These are phyloP conservation scores for Whalleya microplaca DNA, from an alignment of 2,329 filamentous ascomycete species.

Conservation along the genomic window DNA sequence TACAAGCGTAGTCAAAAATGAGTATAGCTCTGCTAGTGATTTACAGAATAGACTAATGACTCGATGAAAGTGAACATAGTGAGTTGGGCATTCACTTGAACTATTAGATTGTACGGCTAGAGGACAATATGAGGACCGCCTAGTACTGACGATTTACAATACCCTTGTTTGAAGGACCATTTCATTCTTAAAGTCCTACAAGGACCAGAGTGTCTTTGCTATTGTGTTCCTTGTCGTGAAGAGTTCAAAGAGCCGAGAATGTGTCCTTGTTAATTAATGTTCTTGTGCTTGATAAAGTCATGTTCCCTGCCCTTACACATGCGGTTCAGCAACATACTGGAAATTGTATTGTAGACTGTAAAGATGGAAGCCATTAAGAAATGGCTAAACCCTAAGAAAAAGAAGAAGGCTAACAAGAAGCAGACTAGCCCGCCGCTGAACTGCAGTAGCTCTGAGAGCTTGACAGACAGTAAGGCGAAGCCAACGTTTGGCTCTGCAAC, in stretches of 20 bases:
- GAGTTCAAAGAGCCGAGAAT: not conserved
- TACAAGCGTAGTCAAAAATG: not conserved
- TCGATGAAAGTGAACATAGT: not conserved
- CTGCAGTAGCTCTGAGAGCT: slow-evolving; percentile 1
- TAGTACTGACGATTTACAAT: not conserved
- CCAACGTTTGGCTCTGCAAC: not conserved
- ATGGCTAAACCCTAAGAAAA: slow-evolving; percentile 8
- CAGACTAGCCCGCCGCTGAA: slow-evolving; percentile 5
- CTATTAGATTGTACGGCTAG: not conserved
- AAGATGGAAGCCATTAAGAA: slow-evolving; percentile 25
- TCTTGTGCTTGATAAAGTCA: not conserved
- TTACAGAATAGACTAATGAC: not conserved
- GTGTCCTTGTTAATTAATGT: not conserved
- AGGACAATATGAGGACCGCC: not conserved
- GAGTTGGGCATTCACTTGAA: not conserved
- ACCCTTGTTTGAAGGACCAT: not conserved
- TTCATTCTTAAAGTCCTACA: not conserved
- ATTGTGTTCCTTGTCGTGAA: not conserved
- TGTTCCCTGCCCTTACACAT: not conserved
- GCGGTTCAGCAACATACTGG: not conserved
- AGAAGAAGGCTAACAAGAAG: slow-evolving; percentile 2
- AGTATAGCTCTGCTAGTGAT: not conserved
- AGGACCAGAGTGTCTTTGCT: not conserved
- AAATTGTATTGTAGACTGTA: not conserved
- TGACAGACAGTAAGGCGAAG: not conserved